Evolutionary conservation across 129 eudicot genomes (phyloP).

Genomic region (Deinandra increscens): DNA sequence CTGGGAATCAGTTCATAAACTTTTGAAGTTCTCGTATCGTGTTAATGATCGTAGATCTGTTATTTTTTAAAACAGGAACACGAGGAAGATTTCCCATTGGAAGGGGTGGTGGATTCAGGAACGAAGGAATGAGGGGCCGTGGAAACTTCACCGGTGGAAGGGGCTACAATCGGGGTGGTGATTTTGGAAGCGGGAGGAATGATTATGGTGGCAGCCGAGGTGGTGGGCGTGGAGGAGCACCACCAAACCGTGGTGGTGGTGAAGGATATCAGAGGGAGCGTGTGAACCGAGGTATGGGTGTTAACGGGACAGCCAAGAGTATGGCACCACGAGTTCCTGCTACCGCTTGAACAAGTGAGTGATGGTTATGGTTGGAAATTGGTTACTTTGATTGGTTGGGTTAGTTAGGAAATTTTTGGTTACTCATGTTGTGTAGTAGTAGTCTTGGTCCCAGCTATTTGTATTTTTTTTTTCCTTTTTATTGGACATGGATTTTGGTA

Average conservation of each 20-base stretch:
- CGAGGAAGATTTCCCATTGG: conserved; percentile 69
- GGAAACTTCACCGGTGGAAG: conserved; percentile 50
- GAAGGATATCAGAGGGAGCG: conserved; percentile 67
- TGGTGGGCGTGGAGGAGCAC: conserved; percentile 55
- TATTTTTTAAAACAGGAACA: conserved; percentile 29
- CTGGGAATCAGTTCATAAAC: background rate
- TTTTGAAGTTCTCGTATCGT: background rate
- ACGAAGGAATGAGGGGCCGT: conserved; percentile 75
- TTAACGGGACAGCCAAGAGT: conserved; percentile 51
- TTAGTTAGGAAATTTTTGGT: conserved; percentile 31
- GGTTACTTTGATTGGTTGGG: conserved; percentile 25
- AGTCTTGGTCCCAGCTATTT: conserved; percentile 26
- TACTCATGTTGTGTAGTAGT: conserved; percentile 39
- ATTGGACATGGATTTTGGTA: conserved; percentile 33
- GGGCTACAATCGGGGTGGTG: conserved; percentile 31
- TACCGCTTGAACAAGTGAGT: conserved; percentile 44
- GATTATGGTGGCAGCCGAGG: conserved; percentile 47
- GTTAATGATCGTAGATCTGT: background rate
- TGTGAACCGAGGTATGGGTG: conserved; percentile 53
- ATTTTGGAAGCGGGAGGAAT: conserved; percentile 41
- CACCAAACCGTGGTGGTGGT: conserved; percentile 50
- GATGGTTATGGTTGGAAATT: conserved; percentile 8
- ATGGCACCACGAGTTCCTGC: conserved; percentile 67
- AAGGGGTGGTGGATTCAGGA: conserved; percentile 72
- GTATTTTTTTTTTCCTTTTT: conserved; percentile 14